Base-by-base conservation (phyloP, 495 filamentous ascomycete species). In the Clohesyomyces aquaticus region DNA sequence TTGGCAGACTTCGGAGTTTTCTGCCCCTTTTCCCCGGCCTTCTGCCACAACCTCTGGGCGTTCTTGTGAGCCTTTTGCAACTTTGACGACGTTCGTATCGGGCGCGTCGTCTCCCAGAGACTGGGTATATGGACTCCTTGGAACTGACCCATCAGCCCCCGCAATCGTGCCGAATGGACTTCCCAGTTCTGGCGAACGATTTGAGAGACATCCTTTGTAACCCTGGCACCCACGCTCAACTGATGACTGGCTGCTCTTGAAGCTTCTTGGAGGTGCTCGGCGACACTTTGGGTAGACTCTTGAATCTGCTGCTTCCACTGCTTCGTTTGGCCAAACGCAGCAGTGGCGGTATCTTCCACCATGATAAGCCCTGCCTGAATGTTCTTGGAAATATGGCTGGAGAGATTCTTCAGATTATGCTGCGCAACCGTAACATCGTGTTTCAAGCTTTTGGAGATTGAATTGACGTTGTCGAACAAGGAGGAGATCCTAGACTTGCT, bases 401-500 rank as follows among this genome's bases (percentile, higher is more conserved):
- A 50, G 2, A 69, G 49, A 23, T 50, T 46, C 22, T 47, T 54
- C 11, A 65, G 42, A 16, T 50, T 59, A 11, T 28, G 22, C 56
- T 65, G 61, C 23, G 61, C 61, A 3, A 38, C 6, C 4, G 60
- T 48, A 21, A 65, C 19, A 26, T 63, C 61, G 14, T 51, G 27
- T 22, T 47, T 61, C 10, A 63, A 26, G 28, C 2, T 52, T 12
- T 66, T 22, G 3, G 52, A 45, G n/a, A 69, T 14, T 4, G 35
- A 43, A 22, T 49, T 35, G 35, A 55, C 29, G 9, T 35, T 51
- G 6, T 63, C 41, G 9, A 29, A 82, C 83, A 84, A 86, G 19
- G 79, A 80, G 42, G 77, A 77, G 61, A 84, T 74, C 65, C 83
- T 85, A 55, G 85, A 71, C 84, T 84, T 87, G 16, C 81, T 81